Conservation (phyloP, 1,284 basidiomycete genomes). For the Cutaneotrichosporon sp. region DNA sequence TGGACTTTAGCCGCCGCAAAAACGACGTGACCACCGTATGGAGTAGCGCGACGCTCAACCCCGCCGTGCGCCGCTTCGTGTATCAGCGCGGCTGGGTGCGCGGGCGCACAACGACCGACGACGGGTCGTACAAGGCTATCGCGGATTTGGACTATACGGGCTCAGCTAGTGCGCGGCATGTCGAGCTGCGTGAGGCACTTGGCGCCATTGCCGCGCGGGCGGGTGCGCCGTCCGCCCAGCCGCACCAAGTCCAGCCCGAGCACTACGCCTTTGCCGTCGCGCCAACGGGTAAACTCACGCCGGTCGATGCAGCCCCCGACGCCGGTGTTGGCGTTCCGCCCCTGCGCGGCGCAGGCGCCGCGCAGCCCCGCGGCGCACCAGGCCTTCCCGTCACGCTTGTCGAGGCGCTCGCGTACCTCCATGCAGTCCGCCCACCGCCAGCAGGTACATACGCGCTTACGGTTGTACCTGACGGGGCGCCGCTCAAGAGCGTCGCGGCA, state of each 20-base stretch:
- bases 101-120: neutral
- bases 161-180: slow-evolving; percentile 14
- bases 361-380: neutral
- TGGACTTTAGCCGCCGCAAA: slow-evolving; percentile 18
- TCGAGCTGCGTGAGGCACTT: slow-evolving; percentile 13
- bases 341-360: neutral
- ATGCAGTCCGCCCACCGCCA: slow-evolving; percentile 26
- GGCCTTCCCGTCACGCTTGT: slow-evolving; percentile 7
- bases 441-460: slow-evolving; percentile 23
- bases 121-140: slow-evolving; percentile 2
- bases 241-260: slow-evolving; percentile 3
- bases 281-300: slow-evolving; percentile 13
- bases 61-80: slow-evolving; percentile 19
- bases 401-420: slow-evolving; percentile 29
- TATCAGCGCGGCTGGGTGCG: slow-evolving; percentile 31
- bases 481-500: slow-evolving; percentile 12
- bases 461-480: slow-evolving; percentile 26
- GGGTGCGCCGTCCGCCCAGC: neutral
- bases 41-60: slow-evolving; percentile 26
- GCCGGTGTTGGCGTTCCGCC: neutral
- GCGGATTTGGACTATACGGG: slow-evolving; percentile 30
- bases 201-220: slow-evolving; percentile 5
- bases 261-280: slow-evolving; percentile 28
- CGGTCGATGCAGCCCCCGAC: neutral
- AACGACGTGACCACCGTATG: slow-evolving; percentile 25